Percentiles rank a stretch among this genome's conserved stretches.
phyloP scores from a whole-genome alignment of 495 filamentous ascomycete genomes.

The Xylaria intraflava region DNA sequence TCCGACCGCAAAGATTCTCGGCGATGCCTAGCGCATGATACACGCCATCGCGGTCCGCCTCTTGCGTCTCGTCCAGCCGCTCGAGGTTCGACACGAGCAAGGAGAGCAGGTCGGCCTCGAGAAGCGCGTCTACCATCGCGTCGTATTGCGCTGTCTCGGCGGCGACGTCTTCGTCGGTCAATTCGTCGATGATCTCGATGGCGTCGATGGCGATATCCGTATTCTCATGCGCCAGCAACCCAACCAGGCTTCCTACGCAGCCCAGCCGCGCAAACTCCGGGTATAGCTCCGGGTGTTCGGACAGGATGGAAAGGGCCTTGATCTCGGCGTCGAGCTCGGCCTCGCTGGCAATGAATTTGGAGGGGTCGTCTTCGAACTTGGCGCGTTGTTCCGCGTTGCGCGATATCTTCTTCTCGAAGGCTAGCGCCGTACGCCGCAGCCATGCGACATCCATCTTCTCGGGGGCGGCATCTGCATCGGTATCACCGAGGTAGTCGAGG shows the following conservation, averaged over 20 bases:
- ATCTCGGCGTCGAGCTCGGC: conserved; percentile 88
- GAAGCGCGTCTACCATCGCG: conserved; percentile 68
- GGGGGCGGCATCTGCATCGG: conserved; percentile 37
- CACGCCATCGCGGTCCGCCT: conserved; percentile 73
- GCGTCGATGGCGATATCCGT: conserved; percentile 92
- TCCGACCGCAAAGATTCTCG: conserved; percentile 71
- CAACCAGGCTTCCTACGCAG: conserved; percentile 66
- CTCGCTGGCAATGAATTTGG: conserved; percentile 70
- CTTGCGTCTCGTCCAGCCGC: conserved; percentile 72
- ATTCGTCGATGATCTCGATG: conserved; percentile 83
- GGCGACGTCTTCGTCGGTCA: conserved; percentile 90
- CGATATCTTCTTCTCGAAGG: conserved; percentile 84
- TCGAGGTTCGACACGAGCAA: conserved; percentile 77
- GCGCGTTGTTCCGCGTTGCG: conserved; percentile 91
- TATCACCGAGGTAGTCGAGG: conserved; percentile 69
- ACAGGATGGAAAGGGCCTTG: conserved; percentile 79
- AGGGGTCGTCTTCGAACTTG: conserved; percentile 76
- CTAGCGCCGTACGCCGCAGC: conserved; percentile 73
- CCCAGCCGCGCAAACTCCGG: conserved; percentile 75
- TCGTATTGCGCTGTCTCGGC: conserved; percentile 82
- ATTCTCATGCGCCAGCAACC: conserved; percentile 87
- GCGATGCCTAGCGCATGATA: conserved; percentile 80
- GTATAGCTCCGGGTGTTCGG: conserved; percentile 82
- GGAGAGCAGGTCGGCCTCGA: conserved; percentile 76
- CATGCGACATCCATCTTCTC: conserved; percentile 81